Conservation (phyloP, 805 yeast genomes). For the Yarrowia osloensis region DNA sequence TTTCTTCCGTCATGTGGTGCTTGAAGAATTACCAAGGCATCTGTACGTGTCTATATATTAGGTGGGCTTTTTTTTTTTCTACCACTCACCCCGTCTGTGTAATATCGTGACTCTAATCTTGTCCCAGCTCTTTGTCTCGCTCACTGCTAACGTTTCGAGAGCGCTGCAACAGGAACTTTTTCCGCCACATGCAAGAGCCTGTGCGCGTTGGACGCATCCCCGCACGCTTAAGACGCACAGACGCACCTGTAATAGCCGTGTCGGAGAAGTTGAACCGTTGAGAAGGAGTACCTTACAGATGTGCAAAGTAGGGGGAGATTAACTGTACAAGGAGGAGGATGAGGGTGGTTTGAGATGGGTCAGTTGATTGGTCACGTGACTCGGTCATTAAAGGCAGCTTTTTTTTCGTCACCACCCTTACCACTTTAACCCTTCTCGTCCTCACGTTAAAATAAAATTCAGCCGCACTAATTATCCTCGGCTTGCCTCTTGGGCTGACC, state of each 20-base stretch:
- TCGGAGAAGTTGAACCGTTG: background rate
- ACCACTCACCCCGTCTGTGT: no score
- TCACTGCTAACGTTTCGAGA: constrained; percentile 1
- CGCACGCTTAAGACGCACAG: no score
- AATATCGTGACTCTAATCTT: no score
- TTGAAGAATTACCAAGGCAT: background rate
- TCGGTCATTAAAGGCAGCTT: no score
- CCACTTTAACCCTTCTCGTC: background rate
- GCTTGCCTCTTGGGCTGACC: background rate
- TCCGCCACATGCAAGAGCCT: background rate
- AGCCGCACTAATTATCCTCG: constrained; percentile 1
- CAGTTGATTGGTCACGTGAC: no score
- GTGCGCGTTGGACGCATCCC: background rate
- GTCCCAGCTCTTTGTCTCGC: constrained; percentile 16
- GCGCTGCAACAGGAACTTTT: background rate
- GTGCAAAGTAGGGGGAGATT: no score
- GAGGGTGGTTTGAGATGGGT: no score
- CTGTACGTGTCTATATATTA: background rate
- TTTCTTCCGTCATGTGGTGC: background rate
- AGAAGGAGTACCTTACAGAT: no score
- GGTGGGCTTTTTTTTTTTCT: no score
- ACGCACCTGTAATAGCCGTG: background rate
- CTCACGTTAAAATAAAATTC: background rate
- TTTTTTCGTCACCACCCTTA: no score
- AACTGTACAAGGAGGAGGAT: no score